Evolutionary conservation across 495 filamentous ascomycete species (phyloP).

Genomic region (Penicillium malachiteum): DNA sequence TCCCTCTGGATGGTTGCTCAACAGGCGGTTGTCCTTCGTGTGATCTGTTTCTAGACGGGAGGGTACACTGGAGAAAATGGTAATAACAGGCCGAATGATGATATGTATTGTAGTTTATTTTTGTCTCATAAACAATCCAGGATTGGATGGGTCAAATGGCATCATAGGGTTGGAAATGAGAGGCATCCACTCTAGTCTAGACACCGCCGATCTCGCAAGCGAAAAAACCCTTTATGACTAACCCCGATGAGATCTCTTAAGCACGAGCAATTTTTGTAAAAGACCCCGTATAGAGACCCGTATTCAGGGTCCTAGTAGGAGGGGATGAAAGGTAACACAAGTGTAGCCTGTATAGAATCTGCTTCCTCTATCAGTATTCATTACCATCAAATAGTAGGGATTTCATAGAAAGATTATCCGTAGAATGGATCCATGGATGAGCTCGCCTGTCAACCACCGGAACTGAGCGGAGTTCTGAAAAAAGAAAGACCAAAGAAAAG

Average conservation of each 20-base stretch:
- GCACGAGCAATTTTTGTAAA: no score
- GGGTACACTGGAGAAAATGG: not conserved
- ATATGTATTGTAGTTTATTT: no score
- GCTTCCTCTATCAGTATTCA: no score
- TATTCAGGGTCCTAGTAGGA: not conserved
- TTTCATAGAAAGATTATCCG: no score
- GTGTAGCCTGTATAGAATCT: no score
- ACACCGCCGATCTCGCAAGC: slow-evolving; percentile 19
- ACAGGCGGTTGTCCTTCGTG: not conserved
- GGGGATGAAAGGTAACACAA: not conserved
- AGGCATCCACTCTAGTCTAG: slow-evolving; percentile 16
- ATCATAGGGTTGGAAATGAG: slow-evolving; percentile 18
- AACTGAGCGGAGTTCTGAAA: slow-evolving; percentile 20
- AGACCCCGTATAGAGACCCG: no score
- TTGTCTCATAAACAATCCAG: not conserved
- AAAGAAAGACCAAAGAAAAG: not conserved
- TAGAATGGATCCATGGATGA: slow-evolving; percentile 8
- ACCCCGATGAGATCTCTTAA: not conserved
- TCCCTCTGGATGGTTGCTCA: slow-evolving; percentile 8
- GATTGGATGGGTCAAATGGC: slow-evolving; percentile 8
- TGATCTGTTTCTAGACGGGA: not conserved
- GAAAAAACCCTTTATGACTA: not conserved
- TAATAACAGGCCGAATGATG: not conserved
- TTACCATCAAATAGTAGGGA: no score
- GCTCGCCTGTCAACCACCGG: slow-evolving; percentile 17